Conservation (phyloP, 164 flowering plant genomes). For the Macadamia integrifolia region DNA sequence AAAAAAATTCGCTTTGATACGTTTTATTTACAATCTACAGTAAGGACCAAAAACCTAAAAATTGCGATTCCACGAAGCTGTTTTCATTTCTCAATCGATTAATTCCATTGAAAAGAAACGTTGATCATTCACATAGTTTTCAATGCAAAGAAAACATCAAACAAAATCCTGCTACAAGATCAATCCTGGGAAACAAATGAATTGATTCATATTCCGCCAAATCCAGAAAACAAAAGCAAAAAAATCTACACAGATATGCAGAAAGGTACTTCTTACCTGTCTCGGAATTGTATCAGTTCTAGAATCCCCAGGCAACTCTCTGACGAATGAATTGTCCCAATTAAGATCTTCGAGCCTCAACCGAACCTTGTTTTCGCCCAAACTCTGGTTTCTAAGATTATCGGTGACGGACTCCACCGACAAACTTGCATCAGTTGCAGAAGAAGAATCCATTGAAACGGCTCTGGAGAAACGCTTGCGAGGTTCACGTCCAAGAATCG, state of each 20-base stretch:
- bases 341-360: conserved; percentile 72
- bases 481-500: neutral
- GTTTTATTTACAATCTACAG: no score
- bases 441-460: conserved; percentile 30
- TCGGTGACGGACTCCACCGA: conserved; percentile 50
- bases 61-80: no score
- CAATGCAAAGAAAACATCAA: no score
- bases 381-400: conserved; percentile 45
- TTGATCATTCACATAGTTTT: no score
- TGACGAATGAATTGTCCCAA: conserved; percentile 93
- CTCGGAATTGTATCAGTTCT: conserved; percentile 65
- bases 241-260: no score
- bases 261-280: conserved; percentile 32
- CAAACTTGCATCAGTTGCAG: conserved; percentile 10
- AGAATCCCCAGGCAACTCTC: conserved; percentile 83
- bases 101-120: no score
- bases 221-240: no score
- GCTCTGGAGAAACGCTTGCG: conserved; percentile 6
- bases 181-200: no score
- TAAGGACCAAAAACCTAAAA: no score
- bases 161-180: no score
- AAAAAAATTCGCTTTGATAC: no score
- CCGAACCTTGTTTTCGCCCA: conserved; percentile 16
- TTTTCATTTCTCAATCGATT: no score
- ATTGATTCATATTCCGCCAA: neutral